Conservation (phyloP, 345 rosid genomes). For the Syzygium grande region DNA sequence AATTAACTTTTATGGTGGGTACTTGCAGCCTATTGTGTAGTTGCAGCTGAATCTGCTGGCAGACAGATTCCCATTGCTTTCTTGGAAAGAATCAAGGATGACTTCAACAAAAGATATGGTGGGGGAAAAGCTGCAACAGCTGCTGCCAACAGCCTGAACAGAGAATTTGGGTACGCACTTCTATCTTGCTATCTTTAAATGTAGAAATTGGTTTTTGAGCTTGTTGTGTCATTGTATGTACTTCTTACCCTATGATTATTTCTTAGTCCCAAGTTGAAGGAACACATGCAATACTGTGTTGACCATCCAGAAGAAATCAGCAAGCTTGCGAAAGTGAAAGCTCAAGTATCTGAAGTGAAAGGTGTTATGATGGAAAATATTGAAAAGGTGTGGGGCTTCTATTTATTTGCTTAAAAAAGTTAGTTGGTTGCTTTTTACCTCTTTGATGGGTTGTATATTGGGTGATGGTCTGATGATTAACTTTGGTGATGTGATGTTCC, state of each 20-base stretch:
- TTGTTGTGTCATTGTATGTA: not conserved
- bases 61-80: constrained; percentile 87
- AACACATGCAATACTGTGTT: constrained; percentile 88
- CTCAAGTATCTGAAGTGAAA: constrained; percentile 96
- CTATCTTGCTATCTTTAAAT: not conserved
- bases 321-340: constrained; percentile 97
- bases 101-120: constrained; percentile 77
- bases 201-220: not conserved
- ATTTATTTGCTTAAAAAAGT: not conserved
- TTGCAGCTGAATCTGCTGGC: constrained; percentile 86
- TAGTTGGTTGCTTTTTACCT: not conserved
- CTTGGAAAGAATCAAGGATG: constrained; percentile 86
- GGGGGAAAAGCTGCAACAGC: constrained; percentile 91
- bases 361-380: constrained; percentile 99
- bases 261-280: constrained; percentile 78
- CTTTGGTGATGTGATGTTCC: not conserved
- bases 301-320: constrained; percentile 98
- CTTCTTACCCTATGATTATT: not conserved
- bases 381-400: constrained; percentile 54
- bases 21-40: constrained; percentile 84
- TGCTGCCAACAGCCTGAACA: constrained; percentile 61
- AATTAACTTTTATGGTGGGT: constrained; percentile 1
- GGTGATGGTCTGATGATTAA: not conserved
- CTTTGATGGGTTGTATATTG: not conserved
- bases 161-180: constrained; percentile 54